These are phyloP conservation scores for Epichloe bromicola DNA, from an alignment of 2,329 filamentous ascomycete species.

Conservation along the genomic window DNA sequence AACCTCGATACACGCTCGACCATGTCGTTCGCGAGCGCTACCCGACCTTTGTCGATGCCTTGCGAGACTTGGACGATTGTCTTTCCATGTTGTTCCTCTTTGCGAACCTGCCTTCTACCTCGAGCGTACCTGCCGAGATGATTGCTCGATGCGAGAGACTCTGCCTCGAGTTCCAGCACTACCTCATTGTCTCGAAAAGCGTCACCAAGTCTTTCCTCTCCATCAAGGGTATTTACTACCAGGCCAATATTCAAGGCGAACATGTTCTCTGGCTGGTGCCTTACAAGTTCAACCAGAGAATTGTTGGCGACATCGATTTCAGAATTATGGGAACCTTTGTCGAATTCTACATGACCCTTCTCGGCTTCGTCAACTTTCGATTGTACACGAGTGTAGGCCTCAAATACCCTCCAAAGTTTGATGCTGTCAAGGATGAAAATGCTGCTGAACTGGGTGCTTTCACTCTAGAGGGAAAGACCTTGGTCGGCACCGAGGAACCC, in stretches of 20 bases:
- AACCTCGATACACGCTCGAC: slow-evolving; percentile 80
- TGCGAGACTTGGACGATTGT: slow-evolving; percentile 92
- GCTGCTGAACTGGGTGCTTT: slow-evolving; percentile 86
- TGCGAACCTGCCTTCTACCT: slow-evolving; percentile 84
- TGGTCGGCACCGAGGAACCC: slow-evolving; percentile 40
- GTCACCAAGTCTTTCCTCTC: slow-evolving; percentile 93
- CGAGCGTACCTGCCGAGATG: slow-evolving; percentile 84
- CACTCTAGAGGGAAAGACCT: slow-evolving; percentile 64
- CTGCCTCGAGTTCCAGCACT: slow-evolving; percentile 94
- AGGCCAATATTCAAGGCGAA: slow-evolving; percentile 92
- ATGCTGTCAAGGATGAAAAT: slow-evolving; percentile 72
- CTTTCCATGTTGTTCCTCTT: slow-evolving; percentile 96
- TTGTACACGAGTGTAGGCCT: slow-evolving; percentile 84
- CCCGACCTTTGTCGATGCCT: slow-evolving; percentile 86
- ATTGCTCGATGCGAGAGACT: slow-evolving; percentile 89
- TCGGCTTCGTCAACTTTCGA: slow-evolving; percentile 92
- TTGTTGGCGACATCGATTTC: slow-evolving; percentile 92
- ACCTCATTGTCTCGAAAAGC: slow-evolving; percentile 82
- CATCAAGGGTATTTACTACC: slow-evolving; percentile 99
- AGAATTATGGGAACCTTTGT: slow-evolving; percentile 98
- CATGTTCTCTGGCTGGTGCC: slow-evolving; percentile 95
- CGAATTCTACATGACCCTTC: slow-evolving; percentile 93
- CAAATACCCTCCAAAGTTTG: slow-evolving; percentile 93
- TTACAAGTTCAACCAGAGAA: slow-evolving; percentile 93
- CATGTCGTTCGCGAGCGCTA: slow-evolving; percentile 98